Percentiles rank a stretch among this genome's conserved stretches.
Evolutionary conservation across 106 monocot genomes (phyloP).

Genomic region (Dioscorea dumetorum): DNA sequence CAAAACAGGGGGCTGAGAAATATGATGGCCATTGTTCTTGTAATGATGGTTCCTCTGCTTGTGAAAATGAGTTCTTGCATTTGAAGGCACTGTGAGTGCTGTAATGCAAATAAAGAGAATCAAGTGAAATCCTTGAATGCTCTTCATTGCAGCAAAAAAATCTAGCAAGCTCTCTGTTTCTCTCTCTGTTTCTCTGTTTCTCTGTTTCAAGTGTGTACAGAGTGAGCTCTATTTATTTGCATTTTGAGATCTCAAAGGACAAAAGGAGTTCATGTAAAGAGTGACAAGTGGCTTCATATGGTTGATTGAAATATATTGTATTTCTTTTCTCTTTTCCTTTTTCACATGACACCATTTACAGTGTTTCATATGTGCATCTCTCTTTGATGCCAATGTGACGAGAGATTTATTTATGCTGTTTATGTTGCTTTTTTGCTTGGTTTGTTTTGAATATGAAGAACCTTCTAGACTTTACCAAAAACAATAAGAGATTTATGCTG

Average conservation of each 20-base stretch:
- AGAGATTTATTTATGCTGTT: no score
- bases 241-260: neutral
- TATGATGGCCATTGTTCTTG: neutral
- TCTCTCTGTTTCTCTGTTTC: no score
- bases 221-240: neutral
- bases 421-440: no score
- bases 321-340: no score
- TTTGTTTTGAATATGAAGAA: no score
- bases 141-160: neutral
- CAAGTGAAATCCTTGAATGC: neutral
- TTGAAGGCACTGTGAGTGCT: constrained; percentile 3
- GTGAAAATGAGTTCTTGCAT: constrained; percentile 45
- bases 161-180: neutral
- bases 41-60: constrained; percentile 10
- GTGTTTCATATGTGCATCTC: no score
- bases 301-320: no score
- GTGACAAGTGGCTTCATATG: no score
- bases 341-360: no score
- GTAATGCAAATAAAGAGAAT: constrained; percentile 3
- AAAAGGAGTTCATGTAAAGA: neutral
- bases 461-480: no score
- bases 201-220: neutral
- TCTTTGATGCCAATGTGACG: no score
- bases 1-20: constrained; percentile 10
- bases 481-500: no score